These are phyloP conservation scores for Erysiphe pulchra DNA, from an alignment of 2,329 filamentous ascomycete species.

Conservation along the genomic window DNA sequence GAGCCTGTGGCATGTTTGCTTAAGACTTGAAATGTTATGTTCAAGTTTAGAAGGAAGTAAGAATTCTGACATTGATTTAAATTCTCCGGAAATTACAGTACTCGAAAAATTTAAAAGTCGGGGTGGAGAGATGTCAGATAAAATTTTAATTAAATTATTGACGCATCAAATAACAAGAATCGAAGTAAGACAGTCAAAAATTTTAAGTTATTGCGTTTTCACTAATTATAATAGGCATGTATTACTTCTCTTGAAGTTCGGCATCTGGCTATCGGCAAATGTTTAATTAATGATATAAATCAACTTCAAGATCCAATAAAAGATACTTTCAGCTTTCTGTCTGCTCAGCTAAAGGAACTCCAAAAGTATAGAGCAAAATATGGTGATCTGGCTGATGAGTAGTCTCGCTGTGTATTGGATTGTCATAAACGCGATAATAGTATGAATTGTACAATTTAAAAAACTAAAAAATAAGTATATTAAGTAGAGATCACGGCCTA, in stretches of 20 bases:
- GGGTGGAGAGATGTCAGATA: slow-evolving; percentile 69
- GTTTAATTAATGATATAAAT: slow-evolving; percentile 32
- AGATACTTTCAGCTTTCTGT: slow-evolving; percentile 37
- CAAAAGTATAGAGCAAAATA: slow-evolving; percentile 25
- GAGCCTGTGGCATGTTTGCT: slow-evolving; percentile 68
- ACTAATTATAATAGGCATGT: slow-evolving; percentile 34
- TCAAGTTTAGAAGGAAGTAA: slow-evolving; percentile 54
- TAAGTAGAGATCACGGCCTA: no score
- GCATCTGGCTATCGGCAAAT: slow-evolving; percentile 49
- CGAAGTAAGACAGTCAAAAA: slow-evolving; percentile 34
- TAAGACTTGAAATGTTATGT: slow-evolving; percentile 83
- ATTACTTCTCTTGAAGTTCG: slow-evolving; percentile 56
- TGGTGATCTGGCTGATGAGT: slow-evolving; percentile 3
- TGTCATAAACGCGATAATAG: no score
- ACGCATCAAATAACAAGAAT: slow-evolving; percentile 90
- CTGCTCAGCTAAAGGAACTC: slow-evolving; percentile 35
- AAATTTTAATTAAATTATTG: slow-evolving; percentile 67
- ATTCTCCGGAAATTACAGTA: slow-evolving; percentile 60
- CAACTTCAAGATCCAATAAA: slow-evolving; percentile 57
- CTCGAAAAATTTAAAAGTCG: slow-evolving; percentile 46
- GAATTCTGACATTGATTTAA: slow-evolving; percentile 26
- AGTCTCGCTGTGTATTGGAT: no score
- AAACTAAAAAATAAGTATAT: no score
- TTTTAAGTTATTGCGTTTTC: not conserved
- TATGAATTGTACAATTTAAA: no score